A percentile compares a stretch with the other conserved stretches of the same genome.
These are phyloP conservation scores for Rutstroemia sydowiana DNA, from an alignment of 2,329 filamentous ascomycete species.

Conservation along the genomic window DNA sequence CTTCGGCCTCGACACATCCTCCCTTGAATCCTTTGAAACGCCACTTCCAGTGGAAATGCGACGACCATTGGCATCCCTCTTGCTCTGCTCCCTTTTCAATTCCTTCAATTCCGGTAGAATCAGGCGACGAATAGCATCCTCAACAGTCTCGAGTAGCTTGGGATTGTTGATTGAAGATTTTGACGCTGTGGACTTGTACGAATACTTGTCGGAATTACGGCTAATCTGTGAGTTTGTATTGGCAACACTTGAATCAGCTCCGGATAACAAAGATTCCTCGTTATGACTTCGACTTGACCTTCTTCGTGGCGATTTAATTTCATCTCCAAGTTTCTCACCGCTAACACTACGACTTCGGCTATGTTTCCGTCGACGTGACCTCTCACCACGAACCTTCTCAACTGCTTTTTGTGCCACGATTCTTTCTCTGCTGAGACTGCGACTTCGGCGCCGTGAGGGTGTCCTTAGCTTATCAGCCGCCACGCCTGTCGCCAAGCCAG, in stretches of 20 bases:
- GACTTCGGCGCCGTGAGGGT: conserved; percentile 48
- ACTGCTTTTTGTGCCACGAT: conserved; percentile 59
- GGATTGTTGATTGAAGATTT: conserved; percentile 65
- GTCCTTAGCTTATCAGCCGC: conserved; percentile 47
- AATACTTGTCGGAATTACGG: conserved; percentile 49
- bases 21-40: conserved; percentile 44
- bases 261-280: conserved; percentile 38
- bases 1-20: conserved; percentile 42
- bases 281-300: conserved; percentile 42
- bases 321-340: conserved; percentile 37
- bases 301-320: conserved; percentile 38
- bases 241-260: conserved; percentile 53
- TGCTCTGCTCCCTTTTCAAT: conserved; percentile 82
- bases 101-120: conserved; percentile 85
- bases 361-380: conserved; percentile 37
- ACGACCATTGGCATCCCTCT: conserved; percentile 45
- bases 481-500: conserved; percentile 33
- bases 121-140: conserved; percentile 65
- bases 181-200: conserved; percentile 47
- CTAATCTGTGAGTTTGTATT: conserved; percentile 42
- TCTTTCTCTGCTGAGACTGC: conserved; percentile 59
- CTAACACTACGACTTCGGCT: conserved; percentile 40
- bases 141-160: conserved; percentile 62
- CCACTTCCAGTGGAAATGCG: conserved; percentile 33
- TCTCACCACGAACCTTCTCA: conserved; percentile 53